phyloP scores from a whole-genome alignment of 75 land plant species.

The Sequoiadendron giganteum region DNA sequence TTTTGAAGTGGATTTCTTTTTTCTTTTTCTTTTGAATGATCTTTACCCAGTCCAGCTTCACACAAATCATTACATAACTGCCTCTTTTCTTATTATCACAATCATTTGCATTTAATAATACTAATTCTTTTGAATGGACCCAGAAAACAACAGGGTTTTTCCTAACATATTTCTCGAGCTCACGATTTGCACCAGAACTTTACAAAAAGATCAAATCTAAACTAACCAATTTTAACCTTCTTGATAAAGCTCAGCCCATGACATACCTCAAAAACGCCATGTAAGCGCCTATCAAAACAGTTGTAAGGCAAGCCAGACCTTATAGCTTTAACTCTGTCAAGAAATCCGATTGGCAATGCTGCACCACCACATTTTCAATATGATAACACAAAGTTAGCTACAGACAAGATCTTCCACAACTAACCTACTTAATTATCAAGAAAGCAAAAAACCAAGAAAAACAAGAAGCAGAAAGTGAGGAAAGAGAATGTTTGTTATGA shows the following conservation, averaged over 20 bases:
- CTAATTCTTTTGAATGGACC: too few species aligned
- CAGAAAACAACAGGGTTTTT: too few species aligned
- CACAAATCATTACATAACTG: too few species aligned
- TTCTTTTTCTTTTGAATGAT: too few species aligned
- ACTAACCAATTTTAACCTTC: too few species aligned
- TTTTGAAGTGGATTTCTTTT: neutral
- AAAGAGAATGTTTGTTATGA: neutral
- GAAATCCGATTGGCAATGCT: slow-evolving; percentile 31
- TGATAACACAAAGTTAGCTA: neutral
- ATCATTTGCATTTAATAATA: too few species aligned
- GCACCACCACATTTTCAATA: neutral
- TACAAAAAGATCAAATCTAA: slow-evolving; percentile 22
- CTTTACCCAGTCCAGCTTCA: too few species aligned
- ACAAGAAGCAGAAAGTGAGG: neutral
- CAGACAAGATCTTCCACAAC: neutral
- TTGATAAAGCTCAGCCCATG: too few species aligned
- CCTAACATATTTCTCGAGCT: too few species aligned
- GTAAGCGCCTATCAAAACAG: too few species aligned
- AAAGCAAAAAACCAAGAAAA: neutral
- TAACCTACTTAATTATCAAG: neutral
- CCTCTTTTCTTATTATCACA: too few species aligned
- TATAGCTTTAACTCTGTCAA: slow-evolving; percentile 26
- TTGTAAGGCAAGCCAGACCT: slow-evolving; percentile 19
- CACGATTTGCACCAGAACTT: slow-evolving; percentile 7
- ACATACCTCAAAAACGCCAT: too few species aligned